Evolutionary conservation across 768 basidiomycete species (phyloP).

Genomic region (Austroboletus eburneus): DNA sequence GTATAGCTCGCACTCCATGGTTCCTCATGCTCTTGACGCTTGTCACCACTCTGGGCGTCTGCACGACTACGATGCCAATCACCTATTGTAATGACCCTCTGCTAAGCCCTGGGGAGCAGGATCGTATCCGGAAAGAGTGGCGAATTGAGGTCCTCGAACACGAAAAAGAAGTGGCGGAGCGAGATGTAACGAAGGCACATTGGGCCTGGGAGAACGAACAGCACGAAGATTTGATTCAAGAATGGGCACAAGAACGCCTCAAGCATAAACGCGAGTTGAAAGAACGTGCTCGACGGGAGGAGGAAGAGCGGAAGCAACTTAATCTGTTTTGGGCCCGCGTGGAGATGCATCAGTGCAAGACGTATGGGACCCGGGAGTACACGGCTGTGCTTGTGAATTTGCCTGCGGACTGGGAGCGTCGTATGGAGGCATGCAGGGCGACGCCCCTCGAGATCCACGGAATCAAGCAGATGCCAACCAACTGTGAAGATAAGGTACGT

Average conservation of each 20-base stretch:
- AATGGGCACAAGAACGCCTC: conserved; percentile 19
- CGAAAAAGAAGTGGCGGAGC: conserved; percentile 9
- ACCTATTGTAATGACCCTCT: conserved; percentile 19
- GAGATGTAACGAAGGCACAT: conserved; percentile 11
- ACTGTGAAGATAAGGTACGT: conserved; percentile 25
- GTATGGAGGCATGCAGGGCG: conserved; percentile 19
- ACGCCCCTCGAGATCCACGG: conserved; percentile 24
- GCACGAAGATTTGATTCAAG: conserved; percentile 2
- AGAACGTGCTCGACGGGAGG: conserved; percentile 18
- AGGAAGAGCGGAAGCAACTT: conserved; percentile 1
- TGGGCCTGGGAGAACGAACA: conserved; percentile 21
- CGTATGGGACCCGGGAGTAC: conserved; percentile 28
- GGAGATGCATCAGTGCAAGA: conserved; percentile 19
- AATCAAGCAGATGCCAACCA: conserved; percentile 9
- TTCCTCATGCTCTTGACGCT: conserved; percentile 4
- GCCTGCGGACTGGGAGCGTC: conserved; percentile 15
- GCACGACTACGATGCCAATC: conserved; percentile 6
- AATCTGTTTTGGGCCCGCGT: conserved; percentile 23
- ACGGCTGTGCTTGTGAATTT: conserved; percentile 28
- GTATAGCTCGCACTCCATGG: background rate
- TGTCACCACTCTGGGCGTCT: conserved; percentile 1
- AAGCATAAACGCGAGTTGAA: conserved; percentile 14
- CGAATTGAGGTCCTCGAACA: conserved; percentile 14
- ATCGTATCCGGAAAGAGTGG: conserved; percentile 22
- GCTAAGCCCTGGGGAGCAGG: conserved; percentile 14